phyloP scores from a whole-genome alignment of 2,329 filamentous ascomycete genomes.

The Aureobasidium sp. region DNA sequence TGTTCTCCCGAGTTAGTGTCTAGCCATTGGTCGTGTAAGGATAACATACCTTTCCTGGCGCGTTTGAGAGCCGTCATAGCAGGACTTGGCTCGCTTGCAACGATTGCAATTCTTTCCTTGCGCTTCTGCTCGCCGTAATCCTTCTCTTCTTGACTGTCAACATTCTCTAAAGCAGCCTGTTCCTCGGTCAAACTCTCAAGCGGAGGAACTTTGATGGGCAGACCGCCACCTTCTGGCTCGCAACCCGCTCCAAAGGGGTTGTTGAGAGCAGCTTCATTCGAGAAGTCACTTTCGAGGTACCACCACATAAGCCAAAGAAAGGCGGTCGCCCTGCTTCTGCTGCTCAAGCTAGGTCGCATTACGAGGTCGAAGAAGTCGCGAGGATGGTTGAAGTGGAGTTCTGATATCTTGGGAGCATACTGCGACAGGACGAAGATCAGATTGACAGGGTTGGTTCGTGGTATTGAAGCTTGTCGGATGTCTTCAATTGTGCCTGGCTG shows the following conservation, averaged over 20 bases:
- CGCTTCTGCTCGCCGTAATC: conserved; percentile 66
- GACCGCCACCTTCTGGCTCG: conserved; percentile 31
- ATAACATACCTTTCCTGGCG: conserved; percentile 33
- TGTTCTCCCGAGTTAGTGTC: conserved; percentile 10
- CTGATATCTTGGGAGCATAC: conserved; percentile 83
- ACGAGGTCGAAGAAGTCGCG: conserved; percentile 94
- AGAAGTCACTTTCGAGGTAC: conserved; percentile 94
- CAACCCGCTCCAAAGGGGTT: conserved; percentile 75
- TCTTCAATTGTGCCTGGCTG: conserved; percentile 78
- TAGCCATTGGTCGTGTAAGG: not conserved
- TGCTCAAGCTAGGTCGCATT: conserved; percentile 80
- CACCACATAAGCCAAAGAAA: conserved; percentile 99
- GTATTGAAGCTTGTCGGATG: conserved; percentile 59
- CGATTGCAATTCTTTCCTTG: conserved; percentile 61
- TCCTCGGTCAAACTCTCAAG: conserved; percentile 59
- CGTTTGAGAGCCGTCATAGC: conserved; percentile 47
- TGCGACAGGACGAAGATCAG: conserved; percentile 91
- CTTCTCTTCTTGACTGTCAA: conserved; percentile 62
- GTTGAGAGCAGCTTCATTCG: conserved; percentile 72
- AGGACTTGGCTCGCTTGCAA: conserved; percentile 66
- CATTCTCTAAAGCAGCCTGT: conserved; percentile 60
- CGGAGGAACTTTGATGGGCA: conserved; percentile 53
- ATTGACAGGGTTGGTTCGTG: conserved; percentile 94
- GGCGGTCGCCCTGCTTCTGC: conserved; percentile 71
- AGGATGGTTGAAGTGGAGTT: conserved; percentile 77